These are phyloP conservation scores for Hericium alpestre DNA, from an alignment of 768 basidiomycete genomes.

Conservation along the genomic window DNA sequence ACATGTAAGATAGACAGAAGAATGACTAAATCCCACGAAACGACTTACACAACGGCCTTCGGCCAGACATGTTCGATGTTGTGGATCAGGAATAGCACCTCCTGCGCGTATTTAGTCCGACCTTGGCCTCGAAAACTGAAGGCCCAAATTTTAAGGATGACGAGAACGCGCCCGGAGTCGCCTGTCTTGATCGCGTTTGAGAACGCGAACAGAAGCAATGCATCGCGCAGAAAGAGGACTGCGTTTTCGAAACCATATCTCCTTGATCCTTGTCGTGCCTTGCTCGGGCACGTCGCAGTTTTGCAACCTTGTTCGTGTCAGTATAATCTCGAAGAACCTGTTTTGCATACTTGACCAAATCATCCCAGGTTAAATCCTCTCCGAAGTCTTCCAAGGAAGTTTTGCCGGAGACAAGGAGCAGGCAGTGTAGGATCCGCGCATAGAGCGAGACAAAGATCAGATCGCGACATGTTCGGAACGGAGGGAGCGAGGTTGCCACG, in stretches of 20 bases:
- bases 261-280: not conserved
- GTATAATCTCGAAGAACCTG: not conserved
- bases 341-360: not conserved
- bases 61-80: slow-evolving; percentile 14
- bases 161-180: slow-evolving; percentile 20
- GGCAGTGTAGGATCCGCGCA: slow-evolving; percentile 19
- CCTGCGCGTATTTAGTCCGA: slow-evolving; percentile 20
- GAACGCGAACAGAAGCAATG: slow-evolving; percentile 18
- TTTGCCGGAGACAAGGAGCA: slow-evolving; percentile 2
- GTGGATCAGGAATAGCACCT: slow-evolving; percentile 10
- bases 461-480: slow-evolving; percentile 21
- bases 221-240: slow-evolving; percentile 19
- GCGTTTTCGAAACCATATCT: slow-evolving; percentile 13
- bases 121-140: slow-evolving; percentile 18
- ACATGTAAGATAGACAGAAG: too few species aligned
- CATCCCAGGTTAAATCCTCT: not conserved
- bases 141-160: slow-evolving; percentile 15
- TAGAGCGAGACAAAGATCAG: slow-evolving; percentile 21
- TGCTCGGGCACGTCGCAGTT: not conserved
- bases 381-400: slow-evolving; percentile 7
- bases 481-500: slow-evolving; percentile 17
- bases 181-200: slow-evolving; percentile 21
- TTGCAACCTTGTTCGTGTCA: not conserved
- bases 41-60: slow-evolving; percentile 5
- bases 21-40: not conserved